Percentiles rank a stretch among this genome's conserved stretches.
Evolutionary conservation across 331 rosid species (phyloP).

Genomic region (Erythrophleum ivorense): DNA sequence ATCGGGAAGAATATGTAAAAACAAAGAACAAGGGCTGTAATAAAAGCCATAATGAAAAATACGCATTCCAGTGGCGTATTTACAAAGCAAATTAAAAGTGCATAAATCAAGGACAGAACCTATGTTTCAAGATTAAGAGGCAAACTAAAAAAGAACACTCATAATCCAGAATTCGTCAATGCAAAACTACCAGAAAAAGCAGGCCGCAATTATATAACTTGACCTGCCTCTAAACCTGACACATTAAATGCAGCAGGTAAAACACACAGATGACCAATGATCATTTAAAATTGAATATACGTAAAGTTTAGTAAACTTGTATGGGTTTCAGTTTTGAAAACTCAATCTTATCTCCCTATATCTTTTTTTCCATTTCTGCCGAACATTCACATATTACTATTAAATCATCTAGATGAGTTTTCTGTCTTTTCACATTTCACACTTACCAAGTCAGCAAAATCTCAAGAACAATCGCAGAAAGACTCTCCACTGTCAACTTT

Average conservation of each 20-base stretch:
- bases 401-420: neutral
- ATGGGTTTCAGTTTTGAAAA: slow-evolving; percentile 7
- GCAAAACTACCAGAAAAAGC: slow-evolving; percentile 13
- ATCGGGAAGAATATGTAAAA: slow-evolving; percentile 1
- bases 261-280: slow-evolving; percentile 9
- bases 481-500: slow-evolving; percentile 10
- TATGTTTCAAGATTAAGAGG: slow-evolving; percentile 5
- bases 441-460: slow-evolving; percentile 9
- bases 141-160: neutral
- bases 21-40: slow-evolving; percentile 2
- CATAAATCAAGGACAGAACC: neutral
- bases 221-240: slow-evolving; percentile 18
- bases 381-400: slow-evolving; percentile 23
- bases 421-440: neutral
- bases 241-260: neutral
- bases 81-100: neutral
- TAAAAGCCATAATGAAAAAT: neutral
- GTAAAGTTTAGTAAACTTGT: neutral
- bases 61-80: slow-evolving; percentile 11
- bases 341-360: neutral
- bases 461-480: neutral
- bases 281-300: neutral
- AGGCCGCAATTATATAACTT: neutral
- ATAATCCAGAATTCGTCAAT: slow-evolving; percentile 21
- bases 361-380: neutral